Evolutionary conservation across 148 eudicot species (phyloP).

Genomic region (Fagopyrum tataricum): DNA sequence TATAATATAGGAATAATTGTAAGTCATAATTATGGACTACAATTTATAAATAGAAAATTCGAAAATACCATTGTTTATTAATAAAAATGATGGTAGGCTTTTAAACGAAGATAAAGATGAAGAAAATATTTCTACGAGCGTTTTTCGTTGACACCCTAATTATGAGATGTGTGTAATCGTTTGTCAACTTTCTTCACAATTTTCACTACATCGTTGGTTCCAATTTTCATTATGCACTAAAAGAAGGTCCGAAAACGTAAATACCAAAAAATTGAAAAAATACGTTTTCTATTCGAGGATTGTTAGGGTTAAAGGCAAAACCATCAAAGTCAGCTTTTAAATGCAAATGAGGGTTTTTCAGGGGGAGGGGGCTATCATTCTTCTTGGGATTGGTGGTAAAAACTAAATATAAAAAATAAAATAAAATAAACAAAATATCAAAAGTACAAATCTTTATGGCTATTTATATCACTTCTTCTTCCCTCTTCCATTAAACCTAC

Average conservation of each 20-base stretch:
- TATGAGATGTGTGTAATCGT: too few species aligned
- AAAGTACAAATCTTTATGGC: background rate
- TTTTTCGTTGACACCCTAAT: too few species aligned
- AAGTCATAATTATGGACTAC: too few species aligned
- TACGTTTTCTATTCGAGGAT: background rate
- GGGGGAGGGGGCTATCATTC: slow-evolving; percentile 5
- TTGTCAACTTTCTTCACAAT: too few species aligned
- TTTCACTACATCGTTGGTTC: background rate
- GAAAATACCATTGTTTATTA: too few species aligned
- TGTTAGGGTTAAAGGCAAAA: slow-evolving; percentile 9
- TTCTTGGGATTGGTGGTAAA: slow-evolving; percentile 14
- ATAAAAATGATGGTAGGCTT: too few species aligned
- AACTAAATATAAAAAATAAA: background rate
- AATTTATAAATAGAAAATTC: too few species aligned
- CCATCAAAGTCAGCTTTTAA: slow-evolving; percentile 10
- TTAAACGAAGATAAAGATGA: too few species aligned
- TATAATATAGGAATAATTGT: too few species aligned
- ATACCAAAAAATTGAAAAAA: background rate
- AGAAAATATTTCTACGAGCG: too few species aligned
- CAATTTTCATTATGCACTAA: background rate
- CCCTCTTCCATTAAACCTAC: slow-evolving; percentile 11
- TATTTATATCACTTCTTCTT: slow-evolving; percentile 7
- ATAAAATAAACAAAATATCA: background rate
- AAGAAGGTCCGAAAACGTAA: background rate
- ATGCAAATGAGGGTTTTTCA: slow-evolving; percentile 1